These are phyloP conservation scores for Corymbia calophylla DNA, from an alignment of 441 rosid genomes.

Conservation along the genomic window DNA sequence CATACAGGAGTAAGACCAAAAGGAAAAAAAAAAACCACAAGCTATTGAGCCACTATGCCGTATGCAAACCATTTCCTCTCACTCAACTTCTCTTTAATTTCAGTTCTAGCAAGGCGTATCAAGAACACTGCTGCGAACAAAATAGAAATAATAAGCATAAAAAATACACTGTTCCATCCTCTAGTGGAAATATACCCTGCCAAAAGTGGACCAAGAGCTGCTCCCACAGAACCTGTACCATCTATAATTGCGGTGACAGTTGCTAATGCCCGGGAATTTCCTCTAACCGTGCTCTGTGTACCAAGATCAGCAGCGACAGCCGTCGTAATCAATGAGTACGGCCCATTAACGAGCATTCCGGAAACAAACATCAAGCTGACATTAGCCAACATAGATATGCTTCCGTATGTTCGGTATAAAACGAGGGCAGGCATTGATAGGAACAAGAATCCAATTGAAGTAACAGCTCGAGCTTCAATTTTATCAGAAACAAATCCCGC, in stretches of 20 bases:
- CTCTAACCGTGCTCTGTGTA: slow-evolving; percentile 60
- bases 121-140: slow-evolving; percentile 51
- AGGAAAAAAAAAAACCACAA: background rate
- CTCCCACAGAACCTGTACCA: slow-evolving; percentile 95
- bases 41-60: background rate
- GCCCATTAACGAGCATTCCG: slow-evolving; percentile 80
- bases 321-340: slow-evolving; percentile 78
- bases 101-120: slow-evolving; percentile 52
- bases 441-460: slow-evolving; percentile 57
- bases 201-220: slow-evolving; percentile 74
- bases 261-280: slow-evolving; percentile 79
- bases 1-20: background rate
- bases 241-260: slow-evolving; percentile 89
- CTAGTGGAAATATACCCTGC: slow-evolving; percentile 75
- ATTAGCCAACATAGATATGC: slow-evolving; percentile 56
- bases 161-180: slow-evolving; percentile 85
- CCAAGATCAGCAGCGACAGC: slow-evolving; percentile 97
- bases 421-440: slow-evolving; percentile 76
- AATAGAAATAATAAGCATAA: slow-evolving; percentile 63
- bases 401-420: slow-evolving; percentile 62
- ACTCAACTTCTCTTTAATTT: slow-evolving; percentile 37
- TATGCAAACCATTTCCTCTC: slow-evolving; percentile 21
- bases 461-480: slow-evolving; percentile 73
- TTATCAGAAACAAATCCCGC: slow-evolving; percentile 75
- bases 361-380: slow-evolving; percentile 67